phyloP scores from a whole-genome alignment of 352 stramenopile species.

The Phytophthora tubulina region DNA sequence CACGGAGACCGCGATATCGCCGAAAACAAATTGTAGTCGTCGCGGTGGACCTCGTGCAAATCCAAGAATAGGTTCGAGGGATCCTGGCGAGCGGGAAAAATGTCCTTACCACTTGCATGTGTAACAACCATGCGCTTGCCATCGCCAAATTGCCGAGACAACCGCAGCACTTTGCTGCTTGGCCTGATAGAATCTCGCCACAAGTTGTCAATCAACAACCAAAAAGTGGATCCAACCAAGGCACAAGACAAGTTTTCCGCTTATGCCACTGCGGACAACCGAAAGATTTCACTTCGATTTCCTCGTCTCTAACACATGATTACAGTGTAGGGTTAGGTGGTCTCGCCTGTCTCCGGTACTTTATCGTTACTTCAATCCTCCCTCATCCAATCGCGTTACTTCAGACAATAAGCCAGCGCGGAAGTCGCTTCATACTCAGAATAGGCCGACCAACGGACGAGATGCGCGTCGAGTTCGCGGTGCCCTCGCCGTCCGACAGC shows the following conservation, averaged over 20 bases:
- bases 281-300: not conserved
- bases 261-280: not conserved
- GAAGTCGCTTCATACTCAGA: constrained; percentile 20
- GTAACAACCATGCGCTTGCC: not conserved
- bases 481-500: constrained; percentile 72
- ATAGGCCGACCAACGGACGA: constrained; percentile 27
- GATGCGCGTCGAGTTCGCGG: constrained; percentile 81
- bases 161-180: not conserved
- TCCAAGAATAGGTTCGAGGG: constrained; percentile 19
- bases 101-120: constrained; percentile 25
- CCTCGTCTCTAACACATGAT: not conserved
- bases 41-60: constrained; percentile 18
- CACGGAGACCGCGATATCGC: not conserved
- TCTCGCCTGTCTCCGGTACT: not conserved
- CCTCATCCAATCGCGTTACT: no score
- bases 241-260: not conserved
- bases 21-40: not conserved
- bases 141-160: constrained; percentile 27
- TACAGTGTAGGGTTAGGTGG: not conserved
- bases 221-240: not conserved
- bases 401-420: constrained; percentile 11
- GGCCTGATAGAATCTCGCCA: not conserved
- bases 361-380: not conserved
- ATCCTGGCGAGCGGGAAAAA: constrained; percentile 24
- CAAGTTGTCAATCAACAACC: not conserved